phyloP scores from a whole-genome alignment of 2,329 filamentous ascomycete species.

The Claviceps digitariae region DNA sequence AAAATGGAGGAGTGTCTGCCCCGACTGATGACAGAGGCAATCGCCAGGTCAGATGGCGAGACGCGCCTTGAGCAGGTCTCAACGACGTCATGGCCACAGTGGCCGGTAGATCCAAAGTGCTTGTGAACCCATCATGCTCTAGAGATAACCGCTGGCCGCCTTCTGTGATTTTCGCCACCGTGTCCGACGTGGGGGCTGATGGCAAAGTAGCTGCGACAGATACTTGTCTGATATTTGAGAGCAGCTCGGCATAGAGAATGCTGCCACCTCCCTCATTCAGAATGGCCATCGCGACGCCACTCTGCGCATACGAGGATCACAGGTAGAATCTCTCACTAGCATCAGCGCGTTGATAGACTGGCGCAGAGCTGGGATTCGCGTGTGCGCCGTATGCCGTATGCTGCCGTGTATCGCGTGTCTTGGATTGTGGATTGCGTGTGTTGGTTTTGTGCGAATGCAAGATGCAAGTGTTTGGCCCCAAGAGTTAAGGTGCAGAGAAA shows the following conservation, averaged over 20 bases:
- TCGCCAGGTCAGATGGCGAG: constrained; percentile 36
- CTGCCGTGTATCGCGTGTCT: not conserved
- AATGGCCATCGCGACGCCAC: not conserved
- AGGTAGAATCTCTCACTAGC: not conserved
- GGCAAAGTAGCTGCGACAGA: constrained; percentile 42
- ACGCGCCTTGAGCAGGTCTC: constrained; percentile 21
- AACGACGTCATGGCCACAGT: constrained; percentile 23
- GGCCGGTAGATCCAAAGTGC: constrained; percentile 29
- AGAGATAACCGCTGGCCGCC: constrained; percentile 33
- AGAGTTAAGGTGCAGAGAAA: not conserved
- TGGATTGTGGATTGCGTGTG: not conserved
- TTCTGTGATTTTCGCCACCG: constrained; percentile 28
- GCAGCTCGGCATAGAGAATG: constrained; percentile 48
- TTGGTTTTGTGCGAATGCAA: not conserved
- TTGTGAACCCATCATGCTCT: constrained; percentile 27
- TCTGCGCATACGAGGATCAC: not conserved
- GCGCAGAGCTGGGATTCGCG: not conserved
- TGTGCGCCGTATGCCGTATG: not conserved
- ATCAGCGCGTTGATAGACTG: not conserved
- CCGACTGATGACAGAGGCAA: constrained; percentile 27
- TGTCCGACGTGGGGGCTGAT: constrained; percentile 28
- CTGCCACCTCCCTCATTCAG: constrained; percentile 7
- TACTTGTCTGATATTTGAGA: constrained; percentile 50
- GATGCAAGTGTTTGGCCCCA: not conserved
- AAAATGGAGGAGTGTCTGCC: constrained; percentile 13